phyloP scores from a whole-genome alignment of 1,284 basidiomycete species.

The Apiotrichum akiyoshidainum region DNA sequence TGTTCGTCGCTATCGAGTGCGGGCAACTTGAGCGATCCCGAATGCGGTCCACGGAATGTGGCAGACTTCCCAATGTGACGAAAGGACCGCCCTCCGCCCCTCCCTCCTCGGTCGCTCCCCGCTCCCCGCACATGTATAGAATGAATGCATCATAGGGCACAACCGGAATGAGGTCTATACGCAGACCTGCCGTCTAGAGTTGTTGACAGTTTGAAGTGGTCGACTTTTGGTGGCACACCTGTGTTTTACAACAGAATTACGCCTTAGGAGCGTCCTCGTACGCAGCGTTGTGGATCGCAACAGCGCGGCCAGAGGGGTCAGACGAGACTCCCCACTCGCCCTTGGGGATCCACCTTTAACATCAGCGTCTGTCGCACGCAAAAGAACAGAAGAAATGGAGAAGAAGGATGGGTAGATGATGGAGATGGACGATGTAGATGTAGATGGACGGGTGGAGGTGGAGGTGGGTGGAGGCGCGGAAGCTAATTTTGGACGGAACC shows the following conservation, averaged over 20 bases:
- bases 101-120: too few relatives aligned
- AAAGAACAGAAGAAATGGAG: neutral
- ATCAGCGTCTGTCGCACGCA: too few relatives aligned
- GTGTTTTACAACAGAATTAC: neutral
- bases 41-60: too few relatives aligned
- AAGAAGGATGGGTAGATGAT: constrained; percentile 6
- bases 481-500: too few relatives aligned
- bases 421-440: neutral
- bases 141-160: constrained; percentile 4
- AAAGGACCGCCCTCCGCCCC: too few relatives aligned
- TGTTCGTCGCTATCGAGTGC: neutral
- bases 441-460: too few relatives aligned
- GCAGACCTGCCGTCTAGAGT: neutral
- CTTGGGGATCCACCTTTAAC: constrained; percentile 81
- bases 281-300: constrained; percentile 92
- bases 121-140: too few relatives aligned
- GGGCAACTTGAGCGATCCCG: neutral
- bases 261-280: constrained; percentile 53
- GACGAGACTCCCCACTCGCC: constrained; percentile 94
- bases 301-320: constrained; percentile 92
- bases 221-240: neutral
- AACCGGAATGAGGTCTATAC: constrained; percentile 1
- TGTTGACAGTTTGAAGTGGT: neutral
- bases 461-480: too few relatives aligned
- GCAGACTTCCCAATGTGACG: too few relatives aligned